A percentile compares a stretch with the other conserved stretches of the same genome.
phyloP scores from a whole-genome alignment of 345 rosid species.

The Angophora floribunda region DNA sequence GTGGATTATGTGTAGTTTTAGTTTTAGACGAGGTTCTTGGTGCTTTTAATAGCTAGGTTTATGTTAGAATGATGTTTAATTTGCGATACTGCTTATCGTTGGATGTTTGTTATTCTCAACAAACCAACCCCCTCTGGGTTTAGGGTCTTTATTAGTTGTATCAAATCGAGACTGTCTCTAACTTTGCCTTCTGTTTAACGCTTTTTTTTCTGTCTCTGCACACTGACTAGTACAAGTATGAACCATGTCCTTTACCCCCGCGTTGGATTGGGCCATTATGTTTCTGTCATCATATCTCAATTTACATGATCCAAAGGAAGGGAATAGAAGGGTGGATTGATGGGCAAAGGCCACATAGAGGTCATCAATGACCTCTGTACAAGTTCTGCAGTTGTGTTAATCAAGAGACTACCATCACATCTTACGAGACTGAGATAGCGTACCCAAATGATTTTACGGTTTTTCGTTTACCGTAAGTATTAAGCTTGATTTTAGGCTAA shows the following conservation, averaged over 20 bases:
- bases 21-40: background rate
- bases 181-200: background rate
- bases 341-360: background rate
- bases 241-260: background rate
- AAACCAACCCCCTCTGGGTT: background rate
- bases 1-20: background rate
- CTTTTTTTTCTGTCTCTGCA: background rate
- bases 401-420: background rate
- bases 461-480: background rate
- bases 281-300: background rate
- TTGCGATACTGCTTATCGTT: background rate
- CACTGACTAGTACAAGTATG: background rate
- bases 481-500: background rate
- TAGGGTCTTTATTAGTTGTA: background rate
- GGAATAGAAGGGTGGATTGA: background rate
- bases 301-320: background rate
- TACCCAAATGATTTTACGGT: background rate
- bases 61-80: background rate
- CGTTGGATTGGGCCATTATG: background rate
- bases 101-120: background rate
- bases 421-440: background rate
- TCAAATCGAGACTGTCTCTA: background rate
- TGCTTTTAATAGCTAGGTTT: background rate
- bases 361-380: background rate
- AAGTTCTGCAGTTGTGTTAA: background rate